Percentiles rank a stretch among this genome's conserved stretches.
phyloP scores from a whole-genome alignment of 208 protist genomes.

The Leishmania braziliensis region DNA sequence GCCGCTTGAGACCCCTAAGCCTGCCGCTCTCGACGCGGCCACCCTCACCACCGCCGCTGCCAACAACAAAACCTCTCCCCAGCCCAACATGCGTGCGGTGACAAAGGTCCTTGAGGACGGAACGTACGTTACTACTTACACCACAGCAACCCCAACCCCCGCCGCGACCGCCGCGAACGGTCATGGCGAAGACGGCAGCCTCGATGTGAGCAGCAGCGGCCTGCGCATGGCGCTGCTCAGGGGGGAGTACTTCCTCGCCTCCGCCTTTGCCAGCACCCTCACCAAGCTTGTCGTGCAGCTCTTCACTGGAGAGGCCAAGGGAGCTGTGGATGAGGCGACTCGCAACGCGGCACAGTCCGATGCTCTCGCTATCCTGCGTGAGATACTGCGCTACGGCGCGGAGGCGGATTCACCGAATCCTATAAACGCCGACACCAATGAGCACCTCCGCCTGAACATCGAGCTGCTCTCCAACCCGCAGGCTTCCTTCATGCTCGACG shows the following conservation, averaged over 20 bases:
- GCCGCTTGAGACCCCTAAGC: slow-evolving; percentile 46
- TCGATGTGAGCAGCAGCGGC: slow-evolving; percentile 29
- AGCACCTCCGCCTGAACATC: slow-evolving; percentile 90
- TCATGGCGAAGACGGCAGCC: slow-evolving; percentile 1
- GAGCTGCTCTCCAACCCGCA: slow-evolving; percentile 50
- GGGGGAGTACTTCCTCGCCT: slow-evolving; percentile 96
- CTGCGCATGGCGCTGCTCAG: slow-evolving; percentile 61
- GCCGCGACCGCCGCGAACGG: slow-evolving; percentile 1
- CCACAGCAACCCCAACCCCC: slow-evolving; percentile 31
- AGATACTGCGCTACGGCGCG: slow-evolving; percentile 82
- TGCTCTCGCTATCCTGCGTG: slow-evolving; percentile 64
- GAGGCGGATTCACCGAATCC: slow-evolving; percentile 27
- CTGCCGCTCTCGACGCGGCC: slow-evolving; percentile 6
- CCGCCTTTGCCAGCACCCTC: slow-evolving; percentile 88
- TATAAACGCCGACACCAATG: slow-evolving; percentile 88
- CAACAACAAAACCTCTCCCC: background rate
- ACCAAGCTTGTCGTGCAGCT: slow-evolving; percentile 94
- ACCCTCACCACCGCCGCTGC: slow-evolving; percentile 19
- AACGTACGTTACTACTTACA: slow-evolving; percentile 94
- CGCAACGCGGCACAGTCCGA: slow-evolving; percentile 56
- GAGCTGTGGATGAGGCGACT: slow-evolving; percentile 26
- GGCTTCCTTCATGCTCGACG: slow-evolving; percentile 54
- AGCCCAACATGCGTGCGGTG: slow-evolving; percentile 48
- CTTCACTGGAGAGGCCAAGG: slow-evolving; percentile 25
- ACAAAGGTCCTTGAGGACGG: slow-evolving; percentile 90